Evolutionary conservation across 2,329 filamentous ascomycete genomes (phyloP), one percentile per base, ranked within the genome.

Genomic region (Trichophyton mentagrophytes): DNA sequence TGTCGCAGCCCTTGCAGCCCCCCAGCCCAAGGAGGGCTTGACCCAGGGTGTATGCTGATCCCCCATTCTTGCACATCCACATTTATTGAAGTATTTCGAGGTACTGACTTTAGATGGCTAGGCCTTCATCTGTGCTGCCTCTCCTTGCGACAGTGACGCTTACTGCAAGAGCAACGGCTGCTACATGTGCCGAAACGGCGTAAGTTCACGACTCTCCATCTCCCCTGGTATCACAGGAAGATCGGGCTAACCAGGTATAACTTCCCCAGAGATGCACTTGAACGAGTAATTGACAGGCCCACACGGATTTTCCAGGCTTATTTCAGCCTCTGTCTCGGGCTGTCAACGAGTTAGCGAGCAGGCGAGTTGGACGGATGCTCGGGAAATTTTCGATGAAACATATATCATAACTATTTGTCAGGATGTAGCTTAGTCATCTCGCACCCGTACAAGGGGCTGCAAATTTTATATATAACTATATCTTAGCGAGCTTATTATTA

Each of bases 161-260:
- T n/a, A 60, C 15, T 60, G 58, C 47, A 60, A 49, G 25, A 53
- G 25, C 40, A 30, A 25, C 33, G 58, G 58, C 17, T 60, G 58
- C 27, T 40, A 15, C 20, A 40, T 8, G n/a, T 60, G 58, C 47
- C 17, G 9, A 4, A 2, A 17, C 40, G 58, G 58, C 36, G 58
- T 60, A 60, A 53, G 58, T 60, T 27, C 25, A 25, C 5, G 2
- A 30, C n/a, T 11, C 17, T 22, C n/a, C 5, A 22, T 30, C 20
- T 13, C 9, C 22, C 22, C 20, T 47, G 20, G 11, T 20, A 20
- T 47, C 17, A 11, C n/a, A 22, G n/a, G 20, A 15, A 9, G 22
- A 27, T 44, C 7, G 6, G 15, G 15, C 40, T 44, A 2, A 51
- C 4, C 11, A 13, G 13, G 20, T 5, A 1, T 5, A 11, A 3